Percentiles rank a stretch among this genome's conserved stretches.
phyloP scores from a whole-genome alignment of 2,329 filamentous ascomycete genomes.

The Phaeosphaeriaceae sp. region DNA sequence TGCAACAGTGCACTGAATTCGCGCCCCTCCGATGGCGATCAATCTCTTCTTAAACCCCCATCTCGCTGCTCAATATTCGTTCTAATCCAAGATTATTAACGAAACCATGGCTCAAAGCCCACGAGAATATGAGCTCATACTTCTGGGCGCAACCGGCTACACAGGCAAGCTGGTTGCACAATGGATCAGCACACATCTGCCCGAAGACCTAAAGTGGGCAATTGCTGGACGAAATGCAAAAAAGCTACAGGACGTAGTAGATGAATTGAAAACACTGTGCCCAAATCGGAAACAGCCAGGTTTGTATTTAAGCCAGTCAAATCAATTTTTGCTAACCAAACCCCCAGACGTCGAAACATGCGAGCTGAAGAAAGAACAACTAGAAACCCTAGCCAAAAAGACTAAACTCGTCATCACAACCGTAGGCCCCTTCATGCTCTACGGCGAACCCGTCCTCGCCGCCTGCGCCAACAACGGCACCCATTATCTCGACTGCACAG shows the following conservation, averaged over 20 bases:
- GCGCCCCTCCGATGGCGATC: slow-evolving; percentile 7
- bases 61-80: slow-evolving; percentile 5
- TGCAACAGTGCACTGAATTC: slow-evolving; percentile 16
- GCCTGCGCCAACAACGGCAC: slow-evolving; percentile 70
- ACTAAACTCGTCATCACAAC: slow-evolving; percentile 66
- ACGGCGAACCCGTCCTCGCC: slow-evolving; percentile 69
- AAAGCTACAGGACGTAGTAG: slow-evolving; percentile 74
- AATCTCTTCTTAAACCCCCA: slow-evolving; percentile 14
- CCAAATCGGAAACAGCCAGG: slow-evolving; percentile 74
- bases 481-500: slow-evolving; percentile 71
- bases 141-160: slow-evolving; percentile 78
- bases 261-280: slow-evolving; percentile 70
- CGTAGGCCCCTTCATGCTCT: slow-evolving; percentile 68
- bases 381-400: slow-evolving; percentile 60
- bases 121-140: slow-evolving; percentile 68
- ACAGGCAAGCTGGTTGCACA: slow-evolving; percentile 80
- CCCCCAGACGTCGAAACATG: slow-evolving; percentile 48
- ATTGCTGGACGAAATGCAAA: slow-evolving; percentile 79
- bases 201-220: slow-evolving; percentile 84
- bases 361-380: slow-evolving; percentile 56
- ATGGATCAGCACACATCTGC: slow-evolving; percentile 72
- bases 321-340: slow-evolving; percentile 2
- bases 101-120: slow-evolving; percentile 32
- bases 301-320: slow-evolving; percentile 45
- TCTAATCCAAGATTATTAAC: slow-evolving; percentile 4